Conservation (phyloP, 108 stramenopile species). For the Fistulifera solaris region DNA sequence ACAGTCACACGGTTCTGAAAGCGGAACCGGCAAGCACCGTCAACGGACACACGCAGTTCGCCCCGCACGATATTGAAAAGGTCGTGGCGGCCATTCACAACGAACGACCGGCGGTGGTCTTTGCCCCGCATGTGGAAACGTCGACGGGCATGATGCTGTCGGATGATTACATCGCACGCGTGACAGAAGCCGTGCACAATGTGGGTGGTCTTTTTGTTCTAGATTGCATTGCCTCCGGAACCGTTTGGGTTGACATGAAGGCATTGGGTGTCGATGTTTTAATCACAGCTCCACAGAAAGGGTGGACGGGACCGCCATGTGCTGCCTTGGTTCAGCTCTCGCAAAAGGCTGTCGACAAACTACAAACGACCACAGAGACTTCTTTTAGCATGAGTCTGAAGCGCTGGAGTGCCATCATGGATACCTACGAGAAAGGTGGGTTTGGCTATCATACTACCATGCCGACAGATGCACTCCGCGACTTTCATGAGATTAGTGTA, state of each 20-base stretch:
- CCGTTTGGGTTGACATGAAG: slow-evolving; percentile 91
- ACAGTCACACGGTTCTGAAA: slow-evolving; percentile 79
- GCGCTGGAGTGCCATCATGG: slow-evolving; percentile 80
- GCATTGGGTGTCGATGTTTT: slow-evolving; percentile 83
- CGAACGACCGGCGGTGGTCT: slow-evolving; percentile 77
- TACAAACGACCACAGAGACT: slow-evolving; percentile 47
- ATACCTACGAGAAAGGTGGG: slow-evolving; percentile 75
- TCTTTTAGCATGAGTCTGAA: slow-evolving; percentile 84
- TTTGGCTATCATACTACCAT: slow-evolving; percentile 92
- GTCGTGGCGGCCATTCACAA: slow-evolving; percentile 69
- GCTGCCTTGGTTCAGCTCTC: slow-evolving; percentile 80
- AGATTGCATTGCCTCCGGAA: slow-evolving; percentile 88
- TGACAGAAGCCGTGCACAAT: slow-evolving; percentile 69
- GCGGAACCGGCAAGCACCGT: slow-evolving; percentile 38
- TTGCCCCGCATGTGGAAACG: slow-evolving; percentile 90
- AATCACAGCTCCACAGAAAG: slow-evolving; percentile 91
- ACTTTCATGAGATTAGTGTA: slow-evolving; percentile 83
- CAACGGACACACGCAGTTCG: slow-evolving; percentile 43
- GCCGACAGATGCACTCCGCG: slow-evolving; percentile 84
- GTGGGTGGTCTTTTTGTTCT: slow-evolving; percentile 86
- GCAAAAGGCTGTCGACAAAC: slow-evolving; percentile 45
- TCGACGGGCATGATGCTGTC: slow-evolving; percentile 86
- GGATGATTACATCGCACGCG: slow-evolving; percentile 82
- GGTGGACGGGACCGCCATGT: slow-evolving; percentile 90
- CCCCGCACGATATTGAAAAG: slow-evolving; percentile 77